Evolutionary conservation across 495 filamentous ascomycete species (phyloP), one percentile per base, ranked within the genome.

Genomic region (Tetracladium marchalianum): DNA sequence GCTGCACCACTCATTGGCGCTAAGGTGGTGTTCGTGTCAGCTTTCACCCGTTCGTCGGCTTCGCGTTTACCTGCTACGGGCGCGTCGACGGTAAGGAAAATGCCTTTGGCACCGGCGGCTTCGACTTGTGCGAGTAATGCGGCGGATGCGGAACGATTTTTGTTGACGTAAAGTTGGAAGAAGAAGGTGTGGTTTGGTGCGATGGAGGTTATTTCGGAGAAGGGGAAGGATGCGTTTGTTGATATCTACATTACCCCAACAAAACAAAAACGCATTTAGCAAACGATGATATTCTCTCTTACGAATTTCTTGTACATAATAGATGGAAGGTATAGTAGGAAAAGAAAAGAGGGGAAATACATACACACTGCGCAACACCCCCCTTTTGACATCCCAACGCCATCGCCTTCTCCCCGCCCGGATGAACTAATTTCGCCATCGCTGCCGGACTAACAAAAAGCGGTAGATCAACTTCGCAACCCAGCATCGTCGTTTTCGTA

Each of bases 141-240:
- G 39, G 78, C 82, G 13, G 81, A 80, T 50, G 84, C 85, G 36
- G 64, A 44, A 1, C 85, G 73, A 48, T 87, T 71, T 35, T 77
- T 78, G 61, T 90, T 82, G 43, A 92, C 85, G 54, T 94, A 94
- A 32, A 94, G 65, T 54, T 92, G 87, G 54, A 89, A 82, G 67
- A 88, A 89, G 54, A 85, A 75, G 1, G 68, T 11, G 9, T 38
- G 44, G 35, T 46, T 31, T 11, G 33, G 15, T 11, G 65, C 13
- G 61, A 44, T 17, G 43, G 32, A 15, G 31, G 46, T 15, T 43
- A 92, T 75, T 16, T 86, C 81, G 2, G 70, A 61, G 19, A 87
- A 61, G 2, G 78, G 68, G 52, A 72, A 86, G 2, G 81, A 84
- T 8, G 84, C 81, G 45, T 81, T 84, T 5, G 84, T 90, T 1